Evolutionary conservation across 768 basidiomycete species (phyloP).

Genomic region (Antrodiella citrinella): DNA sequence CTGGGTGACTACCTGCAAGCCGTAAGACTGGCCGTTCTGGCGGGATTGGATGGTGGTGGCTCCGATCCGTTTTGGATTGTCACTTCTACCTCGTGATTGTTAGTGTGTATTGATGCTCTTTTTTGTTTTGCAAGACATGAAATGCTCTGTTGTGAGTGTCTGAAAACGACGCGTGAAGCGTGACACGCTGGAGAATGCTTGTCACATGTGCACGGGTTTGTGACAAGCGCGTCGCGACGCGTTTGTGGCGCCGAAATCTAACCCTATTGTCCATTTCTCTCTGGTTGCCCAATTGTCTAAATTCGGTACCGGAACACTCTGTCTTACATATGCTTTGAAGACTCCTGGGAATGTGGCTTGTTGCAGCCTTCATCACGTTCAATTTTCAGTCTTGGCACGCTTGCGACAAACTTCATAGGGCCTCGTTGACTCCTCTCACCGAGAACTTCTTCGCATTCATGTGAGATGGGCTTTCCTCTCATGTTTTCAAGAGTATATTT

Average conservation of each 20-base stretch:
- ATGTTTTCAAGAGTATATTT: neutral
- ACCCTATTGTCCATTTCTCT: neutral
- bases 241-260: neutral
- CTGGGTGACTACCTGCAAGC: slow-evolving; percentile 69
- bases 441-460: neutral
- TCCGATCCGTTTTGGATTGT: slow-evolving; percentile 63
- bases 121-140: no score
- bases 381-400: neutral
- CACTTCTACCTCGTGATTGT: slow-evolving; percentile 1
- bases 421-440: neutral
- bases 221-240: neutral
- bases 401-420: neutral
- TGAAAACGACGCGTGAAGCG: neutral
- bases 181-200: neutral
- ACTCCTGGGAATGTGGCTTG: no score
- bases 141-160: no score
- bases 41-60: slow-evolving; percentile 63
- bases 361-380: neutral
- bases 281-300: neutral
- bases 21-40: slow-evolving; percentile 65
- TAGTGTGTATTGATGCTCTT: neutral
- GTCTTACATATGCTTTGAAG: neutral
- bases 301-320: neutral
- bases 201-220: neutral
- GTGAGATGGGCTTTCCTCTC: neutral